Base-by-base conservation (phyloP, 371 early-diverging fungal species). In the Actinomortierella ambigua region DNA sequence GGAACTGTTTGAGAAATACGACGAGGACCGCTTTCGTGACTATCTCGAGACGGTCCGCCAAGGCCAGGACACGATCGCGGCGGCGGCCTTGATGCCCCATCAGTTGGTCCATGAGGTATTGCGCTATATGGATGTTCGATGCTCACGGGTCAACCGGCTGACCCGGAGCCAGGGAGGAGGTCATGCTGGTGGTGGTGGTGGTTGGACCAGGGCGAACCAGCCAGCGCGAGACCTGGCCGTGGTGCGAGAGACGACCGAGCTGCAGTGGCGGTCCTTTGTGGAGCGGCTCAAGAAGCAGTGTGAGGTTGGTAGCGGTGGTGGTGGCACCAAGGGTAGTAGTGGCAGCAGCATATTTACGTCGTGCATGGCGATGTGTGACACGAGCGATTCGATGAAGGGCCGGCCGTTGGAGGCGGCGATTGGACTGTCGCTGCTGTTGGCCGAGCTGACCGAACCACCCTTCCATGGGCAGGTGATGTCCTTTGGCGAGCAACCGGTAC, bases 341-440 rank as follows among this genome's bases (percentile, higher is more conserved):
- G n/a, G 34, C 34, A 34, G 4, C 34, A 11, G 34, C 34, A 34
- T 34, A 34, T 57, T 85, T 1, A 76, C 77, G 14, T 59, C 65
- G 14, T 68, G 79, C 8, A 50, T 85, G 9, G 81, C 78, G 9
- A 69, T 85, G 13, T 80, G 78, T 41, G 85, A 85, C 59, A 70
- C 80, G 26, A 82, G 82, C 61, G 83, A 81, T 1, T 81, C 81
- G n/a, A 85, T 85, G 85, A 24, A 20, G 8, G 55, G 65, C 13
- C 18, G 42, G 0, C 85, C 85, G n/a, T 28, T 81, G 15, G 46
- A 66, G 49, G 75, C 76, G 0, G 75, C 82, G 20, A 71, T 85
- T 53, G 83, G 82, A 20, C 63, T 85, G 2, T 82, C 83, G 6
- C 39, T 85, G 23, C 40, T 83, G 3, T 43, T 82, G 20, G 52